Conservation (phyloP, 2,329 filamentous ascomycete genomes). For the Aspergillus amoenus region DNA sequence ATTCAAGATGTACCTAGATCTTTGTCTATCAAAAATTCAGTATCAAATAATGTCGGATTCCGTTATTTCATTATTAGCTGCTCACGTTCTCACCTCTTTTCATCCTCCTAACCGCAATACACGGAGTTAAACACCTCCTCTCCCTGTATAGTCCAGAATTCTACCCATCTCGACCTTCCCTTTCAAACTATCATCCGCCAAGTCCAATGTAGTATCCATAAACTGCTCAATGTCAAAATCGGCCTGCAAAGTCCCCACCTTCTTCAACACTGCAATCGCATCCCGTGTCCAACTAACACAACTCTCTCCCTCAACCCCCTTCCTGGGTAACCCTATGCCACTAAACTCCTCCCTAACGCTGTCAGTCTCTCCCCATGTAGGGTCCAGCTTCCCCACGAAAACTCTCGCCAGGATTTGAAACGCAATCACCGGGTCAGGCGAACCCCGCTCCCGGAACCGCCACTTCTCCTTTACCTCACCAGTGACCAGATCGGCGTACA, state of each 20-base stretch:
- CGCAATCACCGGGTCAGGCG: background rate
- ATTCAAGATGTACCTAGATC: too few species aligned
- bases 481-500: slow-evolving; percentile 1
- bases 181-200: slow-evolving; percentile 2
- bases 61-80: too few species aligned
- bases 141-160: background rate
- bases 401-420: slow-evolving; percentile 12
- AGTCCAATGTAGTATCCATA: slow-evolving; percentile 3
- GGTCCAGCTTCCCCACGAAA: slow-evolving; percentile 15
- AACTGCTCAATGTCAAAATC: slow-evolving; percentile 6
- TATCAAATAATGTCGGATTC: too few species aligned
- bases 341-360: background rate
- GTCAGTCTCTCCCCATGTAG: background rate
- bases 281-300: slow-evolving; percentile 13
- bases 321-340: slow-evolving; percentile 7
- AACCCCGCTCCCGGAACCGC: slow-evolving; percentile 8
- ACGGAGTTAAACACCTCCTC: too few species aligned
- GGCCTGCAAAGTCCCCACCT: background rate
- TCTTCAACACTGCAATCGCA: slow-evolving; percentile 4
- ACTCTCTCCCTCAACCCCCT: background rate
- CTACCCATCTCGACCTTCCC: background rate
- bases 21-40: too few species aligned
- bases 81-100: too few species aligned
- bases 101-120: too few species aligned
- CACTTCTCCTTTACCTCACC: slow-evolving; percentile 9